phyloP scores from a whole-genome alignment of 345 rosid genomes.

The Arabidopsis suecica region DNA sequence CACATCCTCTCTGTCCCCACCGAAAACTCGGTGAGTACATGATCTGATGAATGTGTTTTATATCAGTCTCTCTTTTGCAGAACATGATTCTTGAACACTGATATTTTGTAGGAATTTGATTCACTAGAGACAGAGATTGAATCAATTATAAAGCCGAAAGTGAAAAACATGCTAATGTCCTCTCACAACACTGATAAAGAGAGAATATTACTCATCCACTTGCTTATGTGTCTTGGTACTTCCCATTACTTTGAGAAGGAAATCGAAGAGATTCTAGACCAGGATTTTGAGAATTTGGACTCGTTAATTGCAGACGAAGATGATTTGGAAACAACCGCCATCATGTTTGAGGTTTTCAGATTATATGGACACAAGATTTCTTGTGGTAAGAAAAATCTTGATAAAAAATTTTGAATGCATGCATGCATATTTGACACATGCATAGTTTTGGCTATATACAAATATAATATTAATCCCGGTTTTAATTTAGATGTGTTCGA shows the following conservation, averaged over 20 bases:
- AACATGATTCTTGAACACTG: neutral
- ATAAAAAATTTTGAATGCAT: too few relatives aligned
- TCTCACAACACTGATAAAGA: neutral
- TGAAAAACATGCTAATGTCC: neutral
- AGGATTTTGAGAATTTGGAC: neutral
- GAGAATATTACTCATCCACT: neutral
- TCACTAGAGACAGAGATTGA: neutral
- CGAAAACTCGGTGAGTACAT: neutral
- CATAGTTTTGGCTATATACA: neutral
- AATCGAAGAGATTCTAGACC: neutral
- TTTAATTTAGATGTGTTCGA: neutral
- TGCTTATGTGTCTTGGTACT: neutral
- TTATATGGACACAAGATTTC: conserved; percentile 6
- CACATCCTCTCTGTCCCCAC: neutral
- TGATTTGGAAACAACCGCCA: neutral
- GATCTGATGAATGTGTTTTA: too few relatives aligned
- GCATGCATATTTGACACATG: neutral
- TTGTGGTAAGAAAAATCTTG: neutral
- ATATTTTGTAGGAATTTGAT: neutral
- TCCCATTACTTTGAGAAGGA: conserved; percentile 4
- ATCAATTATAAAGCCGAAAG: neutral
- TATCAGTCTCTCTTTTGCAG: too few relatives aligned
- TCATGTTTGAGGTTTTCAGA: conserved; percentile 30
- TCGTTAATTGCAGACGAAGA: neutral
- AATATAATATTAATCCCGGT: too few relatives aligned